phyloP scores from a whole-genome alignment of 306 rosid genomes.

The Pachyrhizus erosus region DNA sequence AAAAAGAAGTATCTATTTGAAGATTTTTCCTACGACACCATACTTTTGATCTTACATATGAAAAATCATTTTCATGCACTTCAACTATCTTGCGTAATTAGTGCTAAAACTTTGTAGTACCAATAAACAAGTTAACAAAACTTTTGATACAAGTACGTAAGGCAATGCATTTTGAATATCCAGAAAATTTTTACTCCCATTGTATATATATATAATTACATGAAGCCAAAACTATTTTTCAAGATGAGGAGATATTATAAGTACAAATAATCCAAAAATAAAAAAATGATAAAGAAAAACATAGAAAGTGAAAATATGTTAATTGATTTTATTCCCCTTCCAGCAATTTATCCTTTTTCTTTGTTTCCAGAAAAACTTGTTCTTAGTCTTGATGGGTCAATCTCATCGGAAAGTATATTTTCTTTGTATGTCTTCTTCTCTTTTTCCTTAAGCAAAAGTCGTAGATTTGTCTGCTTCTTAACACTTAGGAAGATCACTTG shows the following conservation, averaged over 20 bases:
- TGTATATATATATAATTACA: conserved; percentile 38
- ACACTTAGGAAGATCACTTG: conserved; percentile 77
- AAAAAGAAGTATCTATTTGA: neutral
- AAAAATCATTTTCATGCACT: neutral
- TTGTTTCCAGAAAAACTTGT: conserved; percentile 35
- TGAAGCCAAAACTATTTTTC: conserved; percentile 24
- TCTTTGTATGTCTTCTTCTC: conserved; percentile 3
- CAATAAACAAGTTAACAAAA: neutral
- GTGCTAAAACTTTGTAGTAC: neutral
- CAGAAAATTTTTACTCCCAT: conserved; percentile 7
- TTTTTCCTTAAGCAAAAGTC: too few relatives aligned
- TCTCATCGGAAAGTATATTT: conserved; percentile 18
- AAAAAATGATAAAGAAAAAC: conserved; percentile 27
- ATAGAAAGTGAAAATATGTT: neutral
- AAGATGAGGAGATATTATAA: conserved; percentile 11
- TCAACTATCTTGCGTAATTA: neutral
- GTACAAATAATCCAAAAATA: conserved; percentile 21
- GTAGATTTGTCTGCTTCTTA: conserved; percentile 39
- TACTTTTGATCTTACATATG: neutral
- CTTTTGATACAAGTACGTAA: neutral
- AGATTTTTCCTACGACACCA: neutral
- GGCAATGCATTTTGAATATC: neutral
- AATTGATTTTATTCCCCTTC: conserved; percentile 30
- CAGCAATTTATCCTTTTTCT: neutral
- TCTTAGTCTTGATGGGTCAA: conserved; percentile 17